Base-by-base conservation (phyloP, 257 asterid genomes). In the Gentiana straminea region DNA sequence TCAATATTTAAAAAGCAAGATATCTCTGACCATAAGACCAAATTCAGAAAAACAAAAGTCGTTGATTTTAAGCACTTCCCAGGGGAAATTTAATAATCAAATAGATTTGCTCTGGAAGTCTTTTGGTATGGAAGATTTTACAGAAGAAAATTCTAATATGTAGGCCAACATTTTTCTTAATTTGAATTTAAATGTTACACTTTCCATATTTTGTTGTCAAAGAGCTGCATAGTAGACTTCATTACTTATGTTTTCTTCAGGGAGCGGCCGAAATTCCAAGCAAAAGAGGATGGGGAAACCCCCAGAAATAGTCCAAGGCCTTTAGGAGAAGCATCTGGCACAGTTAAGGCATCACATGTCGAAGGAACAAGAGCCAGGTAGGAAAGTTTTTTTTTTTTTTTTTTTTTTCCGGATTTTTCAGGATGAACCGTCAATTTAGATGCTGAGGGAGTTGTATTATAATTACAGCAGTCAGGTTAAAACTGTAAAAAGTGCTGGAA, bases 401-500 rank as follows among this genome's bases (percentile, higher is more conserved):
- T 33, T 34, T 37, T 64, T 59, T 13, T 61, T 34, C 47, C 46
- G 55, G 44, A 53, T 54, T 55, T 58, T 57, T 49, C 1, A 41
- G 46, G 46, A 41, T 41, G 11, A 10, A 3, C 33, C 55, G 54
- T 58, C 38, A 33, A 55, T 39, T 15, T 65, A 56, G 13, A 62
- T 66, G 55, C 51, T 55, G 49, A 39, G 84, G 67, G 72, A 68
- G 50, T 57, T 63, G 53, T 54, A 58, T 36, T 58, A 54, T 64
- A 49, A 35, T 52, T 50, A 63, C 83, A 78, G 83, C 72, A 78
- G 79, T 68, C 97, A 89, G 80, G 86, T 76, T 49, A 75, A 62
- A 59, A 77, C 82, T 60, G 52, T 68, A 71, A 77, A 66, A 70
- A 80, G 81, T 79, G 76, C 91, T 52, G 97, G 94, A 75, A 88